A percentile compares a stretch with the other conserved stretches of the same genome.
Evolutionary conservation across 2,329 filamentous ascomycete genomes (phyloP).

Genomic region (Fusarium anthophilum): DNA sequence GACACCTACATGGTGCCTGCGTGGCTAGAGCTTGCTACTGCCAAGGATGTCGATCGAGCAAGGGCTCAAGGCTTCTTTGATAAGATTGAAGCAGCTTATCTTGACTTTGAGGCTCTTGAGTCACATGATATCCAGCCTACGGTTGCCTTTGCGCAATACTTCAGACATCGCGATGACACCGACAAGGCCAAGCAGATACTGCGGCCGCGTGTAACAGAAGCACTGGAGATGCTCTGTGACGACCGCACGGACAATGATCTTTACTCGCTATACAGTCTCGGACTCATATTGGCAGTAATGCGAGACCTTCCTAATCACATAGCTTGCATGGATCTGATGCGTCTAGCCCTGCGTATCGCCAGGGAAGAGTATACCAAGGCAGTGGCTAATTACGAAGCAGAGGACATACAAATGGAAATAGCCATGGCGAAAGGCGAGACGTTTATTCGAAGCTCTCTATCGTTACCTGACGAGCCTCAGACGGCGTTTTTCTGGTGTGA

Average conservation of each 20-base stretch:
- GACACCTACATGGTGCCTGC: not conserved
- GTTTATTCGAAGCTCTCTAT: not conserved
- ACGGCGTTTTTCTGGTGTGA: not conserved
- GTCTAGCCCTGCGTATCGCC: not conserved
- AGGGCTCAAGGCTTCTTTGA: not conserved
- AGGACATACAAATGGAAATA: not conserved
- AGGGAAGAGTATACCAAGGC: not conserved
- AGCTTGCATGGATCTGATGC: not conserved
- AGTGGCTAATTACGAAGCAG: not conserved
- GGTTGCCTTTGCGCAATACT: not conserved
- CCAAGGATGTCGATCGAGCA: not conserved
- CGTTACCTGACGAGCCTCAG: not conserved
- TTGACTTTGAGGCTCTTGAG: not conserved
- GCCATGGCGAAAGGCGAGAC: not conserved
- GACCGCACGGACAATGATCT: not conserved
- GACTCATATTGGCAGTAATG: not conserved
- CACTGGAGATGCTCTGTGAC: not conserved
- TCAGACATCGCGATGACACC: not conserved
- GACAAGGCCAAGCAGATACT: not conserved
- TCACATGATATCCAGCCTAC: not conserved
- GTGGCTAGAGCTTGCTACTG: not conserved
- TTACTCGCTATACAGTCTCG: not conserved
- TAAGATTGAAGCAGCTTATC: not conserved
- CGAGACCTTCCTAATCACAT: not conserved
- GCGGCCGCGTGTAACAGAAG: not conserved